Evolutionary conservation across 1,139 yeast genomes (phyloP).

Genomic region (Blastobotrys malaysiensis): DNA sequence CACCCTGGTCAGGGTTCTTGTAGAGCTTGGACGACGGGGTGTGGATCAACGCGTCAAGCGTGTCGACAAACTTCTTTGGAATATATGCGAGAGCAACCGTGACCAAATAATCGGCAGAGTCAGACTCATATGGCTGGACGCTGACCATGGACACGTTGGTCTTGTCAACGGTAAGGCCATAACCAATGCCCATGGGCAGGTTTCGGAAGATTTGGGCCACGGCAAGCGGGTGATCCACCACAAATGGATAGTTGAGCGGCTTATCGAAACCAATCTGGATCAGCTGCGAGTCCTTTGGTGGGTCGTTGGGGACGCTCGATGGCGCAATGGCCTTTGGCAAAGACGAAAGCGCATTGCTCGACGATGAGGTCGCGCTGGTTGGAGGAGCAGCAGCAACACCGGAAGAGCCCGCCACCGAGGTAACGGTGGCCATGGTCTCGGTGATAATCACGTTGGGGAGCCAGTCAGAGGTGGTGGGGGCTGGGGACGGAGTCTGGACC

Average conservation of each 20-base stretch:
- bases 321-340: constrained; percentile 39
- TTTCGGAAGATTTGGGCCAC: constrained; percentile 41
- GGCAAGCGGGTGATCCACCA: constrained; percentile 37
- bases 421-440: constrained; percentile 21
- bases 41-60: constrained; percentile 28
- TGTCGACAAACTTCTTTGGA: constrained; percentile 29
- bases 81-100: constrained; percentile 37
- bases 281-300: constrained; percentile 29
- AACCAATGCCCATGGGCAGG: constrained; percentile 37
- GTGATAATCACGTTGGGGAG: constrained; percentile 31
- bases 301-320: constrained; percentile 27
- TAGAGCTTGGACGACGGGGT: constrained; percentile 33
- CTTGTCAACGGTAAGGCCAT: constrained; percentile 30
- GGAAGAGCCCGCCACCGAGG: constrained; percentile 9
- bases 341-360: constrained; percentile 26
- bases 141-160: constrained; percentile 30
- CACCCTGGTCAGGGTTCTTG: constrained; percentile 31
- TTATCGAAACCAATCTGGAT: constrained; percentile 39
- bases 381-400: constrained; percentile 13
- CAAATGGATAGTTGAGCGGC: constrained; percentile 38
- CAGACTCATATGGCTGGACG: constrained; percentile 34
- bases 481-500: constrained; percentile 13
- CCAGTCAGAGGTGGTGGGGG: constrained; percentile 28
- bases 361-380: constrained; percentile 17
- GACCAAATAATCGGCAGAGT: constrained; percentile 31